phyloP scores from a whole-genome alignment of 495 filamentous ascomycete genomes.

The Neurospora sp. region DNA sequence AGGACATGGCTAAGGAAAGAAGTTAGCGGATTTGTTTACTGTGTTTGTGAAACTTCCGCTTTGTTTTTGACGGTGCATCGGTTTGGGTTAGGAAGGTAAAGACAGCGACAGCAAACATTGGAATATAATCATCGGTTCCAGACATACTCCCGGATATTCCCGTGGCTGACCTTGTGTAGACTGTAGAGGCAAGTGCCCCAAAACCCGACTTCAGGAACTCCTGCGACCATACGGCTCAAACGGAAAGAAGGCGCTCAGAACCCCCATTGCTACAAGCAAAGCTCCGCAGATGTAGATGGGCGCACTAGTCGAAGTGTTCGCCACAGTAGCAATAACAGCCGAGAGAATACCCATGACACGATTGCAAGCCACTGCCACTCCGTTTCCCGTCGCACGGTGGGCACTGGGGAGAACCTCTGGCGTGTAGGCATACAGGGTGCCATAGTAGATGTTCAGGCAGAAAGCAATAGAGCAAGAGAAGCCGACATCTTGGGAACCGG shows the following conservation, averaged over 20 bases:
- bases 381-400: slow-evolving; percentile 62
- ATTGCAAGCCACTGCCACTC: slow-evolving; percentile 58
- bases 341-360: slow-evolving; percentile 64
- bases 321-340: slow-evolving; percentile 52
- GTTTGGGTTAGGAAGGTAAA: neutral
- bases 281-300: slow-evolving; percentile 63
- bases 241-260: slow-evolving; percentile 49
- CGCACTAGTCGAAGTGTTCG: slow-evolving; percentile 47
- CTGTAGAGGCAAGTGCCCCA: neutral
- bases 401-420: slow-evolving; percentile 54
- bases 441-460: slow-evolving; percentile 62
- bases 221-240: slow-evolving; percentile 63
- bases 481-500: slow-evolving; percentile 47
- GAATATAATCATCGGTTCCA: neutral
- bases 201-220: slow-evolving; percentile 38
- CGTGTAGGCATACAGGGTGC: slow-evolving; percentile 57
- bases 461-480: slow-evolving; percentile 60
- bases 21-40: neutral
- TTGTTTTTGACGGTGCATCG: neutral
- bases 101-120: neutral
- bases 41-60: neutral
- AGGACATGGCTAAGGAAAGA: neutral
- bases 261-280: slow-evolving; percentile 55
- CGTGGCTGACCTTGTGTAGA: neutral
- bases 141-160: neutral